Evolutionary conservation across 1,139 yeast species (phyloP).

Genomic region (Diutina ranongensis): DNA sequence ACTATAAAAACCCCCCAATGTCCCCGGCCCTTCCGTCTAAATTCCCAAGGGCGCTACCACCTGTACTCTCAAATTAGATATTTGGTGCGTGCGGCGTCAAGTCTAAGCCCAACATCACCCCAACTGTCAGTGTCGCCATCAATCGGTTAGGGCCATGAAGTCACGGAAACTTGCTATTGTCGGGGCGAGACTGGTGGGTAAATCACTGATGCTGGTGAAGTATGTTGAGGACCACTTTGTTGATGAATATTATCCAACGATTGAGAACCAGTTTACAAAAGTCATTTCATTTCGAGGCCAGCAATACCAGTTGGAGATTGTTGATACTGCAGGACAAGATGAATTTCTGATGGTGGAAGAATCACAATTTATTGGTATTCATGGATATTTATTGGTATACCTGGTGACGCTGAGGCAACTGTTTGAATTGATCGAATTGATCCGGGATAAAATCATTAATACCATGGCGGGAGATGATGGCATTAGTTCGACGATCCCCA

Average conservation of each 20-base stretch:
- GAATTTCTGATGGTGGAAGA: slow-evolving; percentile 79
- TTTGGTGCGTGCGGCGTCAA: neutral
- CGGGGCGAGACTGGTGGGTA: slow-evolving; percentile 86
- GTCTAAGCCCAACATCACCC: neutral
- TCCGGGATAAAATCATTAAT: slow-evolving; percentile 77
- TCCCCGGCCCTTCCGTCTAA: too few species aligned
- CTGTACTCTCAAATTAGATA: too few species aligned
- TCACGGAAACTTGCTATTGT: slow-evolving; percentile 80
- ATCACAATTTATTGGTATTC: slow-evolving; percentile 73
- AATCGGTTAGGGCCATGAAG: slow-evolving; percentile 24
- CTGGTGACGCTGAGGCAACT: slow-evolving; percentile 73
- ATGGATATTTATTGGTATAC: slow-evolving; percentile 76
- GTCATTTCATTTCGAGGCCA: slow-evolving; percentile 59
- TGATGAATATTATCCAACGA: slow-evolving; percentile 86
- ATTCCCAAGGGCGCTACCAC: too few species aligned
- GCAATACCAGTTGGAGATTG: slow-evolving; percentile 73
- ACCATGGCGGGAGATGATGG: slow-evolving; percentile 52
- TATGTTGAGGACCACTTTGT: slow-evolving; percentile 84
- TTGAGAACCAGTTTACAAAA: slow-evolving; percentile 80
- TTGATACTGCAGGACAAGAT: slow-evolving; percentile 95
- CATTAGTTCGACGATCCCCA: slow-evolving; percentile 39
- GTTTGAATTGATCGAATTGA: slow-evolving; percentile 66
- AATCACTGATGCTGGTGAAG: slow-evolving; percentile 76
- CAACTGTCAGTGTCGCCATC: too few species aligned
- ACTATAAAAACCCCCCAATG: too few species aligned